phyloP scores from a whole-genome alignment of 2,329 filamentous ascomycete genomes.

The Colletotrichum neosansevieriae region DNA sequence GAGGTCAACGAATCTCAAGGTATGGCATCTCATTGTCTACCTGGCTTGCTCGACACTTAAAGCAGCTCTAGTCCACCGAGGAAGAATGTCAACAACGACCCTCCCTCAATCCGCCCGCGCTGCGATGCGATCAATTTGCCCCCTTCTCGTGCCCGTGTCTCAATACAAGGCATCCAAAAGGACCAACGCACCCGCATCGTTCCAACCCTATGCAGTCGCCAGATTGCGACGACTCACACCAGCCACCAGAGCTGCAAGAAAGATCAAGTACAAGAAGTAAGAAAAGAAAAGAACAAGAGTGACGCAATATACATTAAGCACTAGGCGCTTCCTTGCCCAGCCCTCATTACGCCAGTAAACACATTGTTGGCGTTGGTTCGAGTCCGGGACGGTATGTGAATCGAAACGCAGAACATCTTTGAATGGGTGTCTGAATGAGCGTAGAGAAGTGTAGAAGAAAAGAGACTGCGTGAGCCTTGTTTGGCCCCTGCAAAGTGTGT shows the following conservation, averaged over 20 bases:
- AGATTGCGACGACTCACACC: slow-evolving; percentile 20
- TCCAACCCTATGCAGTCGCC: slow-evolving; percentile 10
- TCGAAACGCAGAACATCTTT: slow-evolving; percentile 36
- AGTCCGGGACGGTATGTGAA: slow-evolving; percentile 42
- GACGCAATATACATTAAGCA: slow-evolving; percentile 42
- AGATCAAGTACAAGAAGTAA: slow-evolving; percentile 21
- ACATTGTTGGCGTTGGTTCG: slow-evolving; percentile 24
- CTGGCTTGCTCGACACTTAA: slow-evolving; percentile 29
- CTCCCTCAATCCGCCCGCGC: background rate
- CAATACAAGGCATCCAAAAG: slow-evolving; percentile 31
- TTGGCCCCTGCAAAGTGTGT: slow-evolving; percentile 40
- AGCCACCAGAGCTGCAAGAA: slow-evolving; percentile 38
- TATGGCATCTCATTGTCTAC: slow-evolving; percentile 36
- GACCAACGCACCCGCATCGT: slow-evolving; percentile 6
- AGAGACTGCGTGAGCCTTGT: slow-evolving; percentile 18
- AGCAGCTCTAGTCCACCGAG: slow-evolving; percentile 18
- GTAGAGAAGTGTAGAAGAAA: slow-evolving; percentile 49
- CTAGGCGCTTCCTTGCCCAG: slow-evolving; percentile 34
- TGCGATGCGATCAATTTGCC: background rate
- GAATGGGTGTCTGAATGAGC: slow-evolving; percentile 45
- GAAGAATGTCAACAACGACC: background rate
- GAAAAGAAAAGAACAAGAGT: slow-evolving; percentile 19
- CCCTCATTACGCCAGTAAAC: slow-evolving; percentile 6
- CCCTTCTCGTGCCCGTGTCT: slow-evolving; percentile 4
- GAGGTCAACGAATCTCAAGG: background rate